A percentile compares a stretch with the other conserved stretches of the same genome.
Conservation (phyloP, 495 filamentous ascomycete genomes). For the Hyaloscypha finlandica region DNA sequence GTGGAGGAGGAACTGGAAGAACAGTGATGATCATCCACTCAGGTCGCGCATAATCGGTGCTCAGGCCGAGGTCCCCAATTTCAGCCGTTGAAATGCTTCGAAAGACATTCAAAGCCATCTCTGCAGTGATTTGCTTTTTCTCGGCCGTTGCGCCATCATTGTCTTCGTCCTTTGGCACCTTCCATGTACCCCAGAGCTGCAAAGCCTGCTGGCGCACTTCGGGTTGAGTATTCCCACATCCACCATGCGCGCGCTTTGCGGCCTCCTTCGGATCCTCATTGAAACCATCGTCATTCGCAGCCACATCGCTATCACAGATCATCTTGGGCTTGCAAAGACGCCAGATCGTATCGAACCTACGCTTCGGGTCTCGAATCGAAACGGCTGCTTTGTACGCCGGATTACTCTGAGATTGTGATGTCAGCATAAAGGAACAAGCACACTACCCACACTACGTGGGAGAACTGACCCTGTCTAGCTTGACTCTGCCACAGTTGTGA, state of each 20-base stretch:
- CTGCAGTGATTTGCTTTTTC: slow-evolving; percentile 81
- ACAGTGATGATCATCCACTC: slow-evolving; percentile 99
- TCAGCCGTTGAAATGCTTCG: slow-evolving; percentile 77
- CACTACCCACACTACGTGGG: slow-evolving; percentile 45
- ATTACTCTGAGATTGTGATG: slow-evolving; percentile 66
- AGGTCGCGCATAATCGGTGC: slow-evolving; percentile 88
- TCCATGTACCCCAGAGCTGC: slow-evolving; percentile 80
- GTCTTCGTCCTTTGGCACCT: slow-evolving; percentile 66
- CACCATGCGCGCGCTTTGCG: slow-evolving; percentile 64
- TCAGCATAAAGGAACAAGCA: slow-evolving; percentile 63
- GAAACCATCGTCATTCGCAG: slow-evolving; percentile 63
- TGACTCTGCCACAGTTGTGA: slow-evolving; percentile 95
- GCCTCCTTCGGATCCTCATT: slow-evolving; percentile 49
- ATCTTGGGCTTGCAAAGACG: slow-evolving; percentile 82
- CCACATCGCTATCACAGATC: slow-evolving; percentile 73
- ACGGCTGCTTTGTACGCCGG: slow-evolving; percentile 79
- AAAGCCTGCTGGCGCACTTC: slow-evolving; percentile 83
- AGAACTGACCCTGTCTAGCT: slow-evolving; percentile 89
- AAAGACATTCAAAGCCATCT: slow-evolving; percentile 82
- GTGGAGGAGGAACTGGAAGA: slow-evolving; percentile 90
- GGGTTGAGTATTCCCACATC: slow-evolving; percentile 90
- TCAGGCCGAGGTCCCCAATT: slow-evolving; percentile 83
- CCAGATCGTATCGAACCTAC: slow-evolving; percentile 89
- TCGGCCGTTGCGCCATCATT: slow-evolving; percentile 71
- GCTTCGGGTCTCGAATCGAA: slow-evolving; percentile 83